A percentile compares a stretch with the other conserved stretches of the same genome.
Evolutionary conservation across 176 grass and related monocot species (phyloP).

Genomic region (Musa acuminata): DNA sequence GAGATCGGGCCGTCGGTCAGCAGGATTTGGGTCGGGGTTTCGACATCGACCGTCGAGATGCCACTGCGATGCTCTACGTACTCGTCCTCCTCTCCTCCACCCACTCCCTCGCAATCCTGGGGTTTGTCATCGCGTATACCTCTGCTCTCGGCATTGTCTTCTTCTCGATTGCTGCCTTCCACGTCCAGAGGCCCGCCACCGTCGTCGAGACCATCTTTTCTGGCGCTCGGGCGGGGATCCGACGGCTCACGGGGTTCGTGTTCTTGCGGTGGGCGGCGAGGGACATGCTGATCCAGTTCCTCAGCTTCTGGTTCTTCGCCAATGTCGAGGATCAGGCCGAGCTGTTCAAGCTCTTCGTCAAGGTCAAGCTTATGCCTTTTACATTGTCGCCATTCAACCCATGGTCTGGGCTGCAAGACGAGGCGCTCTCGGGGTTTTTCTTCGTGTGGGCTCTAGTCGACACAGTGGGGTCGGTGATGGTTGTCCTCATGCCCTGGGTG

Average conservation of each 20-base stretch:
- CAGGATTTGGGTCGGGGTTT: constrained; percentile 24
- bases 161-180: constrained; percentile 31
- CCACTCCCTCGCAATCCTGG: constrained; percentile 64
- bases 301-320: constrained; percentile 79
- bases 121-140: constrained; percentile 63
- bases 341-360: constrained; percentile 81
- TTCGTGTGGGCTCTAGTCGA: constrained; percentile 76
- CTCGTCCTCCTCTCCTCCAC: constrained; percentile 57
- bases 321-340: constrained; percentile 73
- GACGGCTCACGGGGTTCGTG: constrained; percentile 43
- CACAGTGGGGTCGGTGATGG: constrained; percentile 58
- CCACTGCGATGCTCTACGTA: constrained; percentile 52
- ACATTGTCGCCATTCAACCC: constrained; percentile 49
- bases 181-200: constrained; percentile 28
- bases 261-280: constrained; percentile 79
- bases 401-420: constrained; percentile 39
- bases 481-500: constrained; percentile 88
- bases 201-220: constrained; percentile 34
- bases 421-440: constrained; percentile 60
- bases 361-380: constrained; percentile 80
- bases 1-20: constrained; percentile 18
- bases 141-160: constrained; percentile 54
- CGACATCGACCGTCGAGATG: constrained; percentile 57
- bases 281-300: constrained; percentile 68
- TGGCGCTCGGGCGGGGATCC: constrained; percentile 33